Evolutionary conservation across 2,329 filamentous ascomycete genomes (phyloP).

Genomic region (Fusarium solani-melongenae): DNA sequence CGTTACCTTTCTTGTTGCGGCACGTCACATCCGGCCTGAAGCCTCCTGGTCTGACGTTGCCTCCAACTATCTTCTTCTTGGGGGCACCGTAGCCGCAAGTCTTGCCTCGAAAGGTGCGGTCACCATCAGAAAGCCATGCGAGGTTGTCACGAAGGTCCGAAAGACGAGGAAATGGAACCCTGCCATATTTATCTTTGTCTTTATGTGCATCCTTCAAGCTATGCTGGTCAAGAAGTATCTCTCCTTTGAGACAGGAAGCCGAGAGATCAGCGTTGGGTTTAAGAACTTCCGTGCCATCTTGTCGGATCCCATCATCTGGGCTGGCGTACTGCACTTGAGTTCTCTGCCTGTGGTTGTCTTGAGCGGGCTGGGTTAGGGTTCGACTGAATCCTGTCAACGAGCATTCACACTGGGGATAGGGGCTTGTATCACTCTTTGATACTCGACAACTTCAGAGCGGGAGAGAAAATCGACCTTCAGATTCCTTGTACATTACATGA

Average conservation of each 20-base stretch:
- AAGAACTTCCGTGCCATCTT: slow-evolving; percentile 31
- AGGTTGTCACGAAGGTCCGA: background rate
- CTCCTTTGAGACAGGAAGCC: slow-evolving; percentile 2
- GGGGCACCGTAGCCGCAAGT: slow-evolving; percentile 4
- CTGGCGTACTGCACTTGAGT: slow-evolving; percentile 11
- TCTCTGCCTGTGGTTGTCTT: slow-evolving; percentile 26
- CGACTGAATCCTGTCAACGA: background rate
- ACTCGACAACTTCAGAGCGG: background rate
- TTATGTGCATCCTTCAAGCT: slow-evolving; percentile 17
- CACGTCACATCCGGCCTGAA: background rate
- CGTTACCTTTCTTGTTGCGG: background rate
- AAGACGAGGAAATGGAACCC: slow-evolving; percentile 4
- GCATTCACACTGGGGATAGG: background rate
- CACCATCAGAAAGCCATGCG: background rate
- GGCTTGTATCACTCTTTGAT: background rate
- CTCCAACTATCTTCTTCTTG: slow-evolving; percentile 18
- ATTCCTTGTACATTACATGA: background rate
- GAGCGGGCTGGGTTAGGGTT: slow-evolving; percentile 8
- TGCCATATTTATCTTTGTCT: slow-evolving; percentile 6
- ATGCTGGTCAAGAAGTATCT: slow-evolving; percentile 22
- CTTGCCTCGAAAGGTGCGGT: background rate
- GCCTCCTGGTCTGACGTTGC: background rate
- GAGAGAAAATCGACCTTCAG: background rate
- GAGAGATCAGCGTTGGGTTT: slow-evolving; percentile 27
- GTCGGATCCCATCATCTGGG: slow-evolving; percentile 30